phyloP scores from a whole-genome alignment of 257 asterid genomes.

The Datura wrightii region DNA sequence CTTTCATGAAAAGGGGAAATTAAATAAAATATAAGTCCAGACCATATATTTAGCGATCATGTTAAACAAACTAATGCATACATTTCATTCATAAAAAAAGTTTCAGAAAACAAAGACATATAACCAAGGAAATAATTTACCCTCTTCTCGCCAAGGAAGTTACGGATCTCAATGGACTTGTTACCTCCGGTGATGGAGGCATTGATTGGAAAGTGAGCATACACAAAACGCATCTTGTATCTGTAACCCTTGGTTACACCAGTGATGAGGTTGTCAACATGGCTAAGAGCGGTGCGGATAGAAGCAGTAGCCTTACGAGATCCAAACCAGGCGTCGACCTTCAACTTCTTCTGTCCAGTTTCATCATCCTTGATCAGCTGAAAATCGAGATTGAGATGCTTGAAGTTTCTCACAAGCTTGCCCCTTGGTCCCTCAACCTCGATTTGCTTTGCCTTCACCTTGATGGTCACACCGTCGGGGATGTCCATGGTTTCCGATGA shows the following conservation, averaged over 20 bases:
- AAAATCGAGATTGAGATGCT: constrained; percentile 31
- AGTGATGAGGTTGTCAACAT: constrained; percentile 10
- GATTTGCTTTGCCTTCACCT: constrained; percentile 28
- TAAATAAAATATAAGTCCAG: background rate
- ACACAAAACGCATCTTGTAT: constrained; percentile 30
- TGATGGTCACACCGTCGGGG: constrained; percentile 20
- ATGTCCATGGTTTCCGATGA: constrained; percentile 29
- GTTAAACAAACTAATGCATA: background rate
- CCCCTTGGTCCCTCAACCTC: constrained; percentile 30
- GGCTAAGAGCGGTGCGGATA: constrained; percentile 30
- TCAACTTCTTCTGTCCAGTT: constrained; percentile 22
- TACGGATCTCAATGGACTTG: constrained; percentile 30
- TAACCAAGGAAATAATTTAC: background rate
- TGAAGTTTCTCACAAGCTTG: constrained; percentile 24
- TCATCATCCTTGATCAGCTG: constrained; percentile 21
- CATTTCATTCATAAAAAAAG: background rate
- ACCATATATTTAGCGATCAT: background rate
- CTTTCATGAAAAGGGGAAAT: no score
- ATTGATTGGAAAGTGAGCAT: constrained; percentile 26
- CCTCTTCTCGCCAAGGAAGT: constrained; percentile 30
- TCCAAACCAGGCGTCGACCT: constrained; percentile 28
- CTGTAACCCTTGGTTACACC: constrained; percentile 25
- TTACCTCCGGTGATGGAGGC: constrained; percentile 23
- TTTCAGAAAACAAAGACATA: background rate
- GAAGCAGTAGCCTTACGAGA: constrained; percentile 24